phyloP scores from a whole-genome alignment of 2,329 filamentous ascomycete genomes.

The Myriosclerotinia curreyana region DNA sequence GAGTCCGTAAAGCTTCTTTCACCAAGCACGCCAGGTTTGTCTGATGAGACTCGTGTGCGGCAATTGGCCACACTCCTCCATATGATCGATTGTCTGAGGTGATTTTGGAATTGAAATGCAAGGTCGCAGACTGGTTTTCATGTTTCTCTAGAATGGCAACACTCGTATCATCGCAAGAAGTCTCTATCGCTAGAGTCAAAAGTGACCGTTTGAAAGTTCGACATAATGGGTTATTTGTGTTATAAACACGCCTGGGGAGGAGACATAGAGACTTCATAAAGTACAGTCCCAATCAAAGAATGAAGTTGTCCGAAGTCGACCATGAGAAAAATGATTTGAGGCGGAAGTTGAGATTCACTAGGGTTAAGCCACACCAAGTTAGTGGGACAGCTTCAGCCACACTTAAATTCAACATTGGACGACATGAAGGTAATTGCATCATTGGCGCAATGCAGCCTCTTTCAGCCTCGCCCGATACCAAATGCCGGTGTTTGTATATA shows the following conservation, averaged over 20 bases:
- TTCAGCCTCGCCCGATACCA: background rate
- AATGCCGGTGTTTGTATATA: background rate
- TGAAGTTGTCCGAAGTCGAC: background rate
- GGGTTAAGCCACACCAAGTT: background rate
- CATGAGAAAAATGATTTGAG: background rate
- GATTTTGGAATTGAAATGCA: conserved; percentile 77
- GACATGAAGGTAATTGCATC: background rate
- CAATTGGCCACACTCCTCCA: conserved; percentile 75
- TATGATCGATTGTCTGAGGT: conserved; percentile 75
- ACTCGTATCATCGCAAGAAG: conserved; percentile 89
- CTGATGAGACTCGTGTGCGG: conserved; percentile 74
- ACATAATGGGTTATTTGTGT: background rate
- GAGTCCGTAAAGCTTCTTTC: conserved; percentile 54
- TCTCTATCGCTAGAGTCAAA: conserved; percentile 71
- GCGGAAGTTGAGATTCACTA: background rate
- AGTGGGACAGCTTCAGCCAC: background rate
- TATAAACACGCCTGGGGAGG: conserved; percentile 30
- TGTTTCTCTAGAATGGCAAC: conserved; percentile 73
- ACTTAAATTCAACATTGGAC: background rate
- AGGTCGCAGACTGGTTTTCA: conserved; percentile 45
- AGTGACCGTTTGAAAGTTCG: conserved; percentile 40
- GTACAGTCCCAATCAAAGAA: conserved; percentile 17
- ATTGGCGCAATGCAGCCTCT: background rate
- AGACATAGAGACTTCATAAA: conserved; percentile 38
- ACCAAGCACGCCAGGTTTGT: conserved; percentile 66